Conservation (phyloP, 1,139 yeast species). For the Debaryomyces nepalensis region DNA sequence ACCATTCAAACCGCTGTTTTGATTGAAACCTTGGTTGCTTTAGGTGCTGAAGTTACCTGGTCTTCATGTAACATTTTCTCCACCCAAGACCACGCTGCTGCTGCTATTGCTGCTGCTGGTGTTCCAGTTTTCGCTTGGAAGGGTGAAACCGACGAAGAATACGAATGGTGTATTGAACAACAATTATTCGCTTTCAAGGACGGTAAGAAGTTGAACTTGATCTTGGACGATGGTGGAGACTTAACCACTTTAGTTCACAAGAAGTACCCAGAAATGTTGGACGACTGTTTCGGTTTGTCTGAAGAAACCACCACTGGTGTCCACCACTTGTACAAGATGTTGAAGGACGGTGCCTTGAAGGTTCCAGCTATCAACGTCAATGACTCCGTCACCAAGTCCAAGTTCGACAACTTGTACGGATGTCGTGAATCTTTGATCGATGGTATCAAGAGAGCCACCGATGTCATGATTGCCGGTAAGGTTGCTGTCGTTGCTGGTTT, state of each 20-base stretch:
- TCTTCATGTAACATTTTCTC: conserved; percentile 99
- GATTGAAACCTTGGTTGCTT: conserved; percentile 95
- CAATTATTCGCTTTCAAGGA: conserved; percentile 99
- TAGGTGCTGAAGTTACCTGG: conserved; percentile 99
- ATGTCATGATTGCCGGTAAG: conserved; percentile 99
- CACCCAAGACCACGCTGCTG: conserved; percentile 99
- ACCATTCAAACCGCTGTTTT: conserved; percentile 99
- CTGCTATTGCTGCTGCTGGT: conserved; percentile 99
- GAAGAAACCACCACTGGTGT: conserved; percentile 99
- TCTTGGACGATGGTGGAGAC: conserved; percentile 99
- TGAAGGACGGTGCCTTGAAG: conserved; percentile 87
- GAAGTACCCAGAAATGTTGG: conserved; percentile 97
- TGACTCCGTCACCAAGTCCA: conserved; percentile 99
- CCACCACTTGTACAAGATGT: conserved; percentile 97
- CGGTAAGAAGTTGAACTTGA: conserved; percentile 92
- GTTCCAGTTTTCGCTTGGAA: conserved; percentile 99
- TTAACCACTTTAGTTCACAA: conserved; percentile 96
- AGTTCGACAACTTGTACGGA: conserved; percentile 99
- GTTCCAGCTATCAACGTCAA: conserved; percentile 99
- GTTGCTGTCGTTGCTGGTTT: conserved; percentile 99
- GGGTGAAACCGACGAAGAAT: conserved; percentile 99
- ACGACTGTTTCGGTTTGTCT: conserved; percentile 93
- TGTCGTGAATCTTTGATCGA: conserved; percentile 99
- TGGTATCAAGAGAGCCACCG: conserved; percentile 99
- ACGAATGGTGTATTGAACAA: conserved; percentile 99